Percentiles rank a stretch among this genome's conserved stretches.
These are phyloP conservation scores for Cercospora beticola DNA, from an alignment of 2,329 filamentous ascomycete species.

Conservation along the genomic window DNA sequence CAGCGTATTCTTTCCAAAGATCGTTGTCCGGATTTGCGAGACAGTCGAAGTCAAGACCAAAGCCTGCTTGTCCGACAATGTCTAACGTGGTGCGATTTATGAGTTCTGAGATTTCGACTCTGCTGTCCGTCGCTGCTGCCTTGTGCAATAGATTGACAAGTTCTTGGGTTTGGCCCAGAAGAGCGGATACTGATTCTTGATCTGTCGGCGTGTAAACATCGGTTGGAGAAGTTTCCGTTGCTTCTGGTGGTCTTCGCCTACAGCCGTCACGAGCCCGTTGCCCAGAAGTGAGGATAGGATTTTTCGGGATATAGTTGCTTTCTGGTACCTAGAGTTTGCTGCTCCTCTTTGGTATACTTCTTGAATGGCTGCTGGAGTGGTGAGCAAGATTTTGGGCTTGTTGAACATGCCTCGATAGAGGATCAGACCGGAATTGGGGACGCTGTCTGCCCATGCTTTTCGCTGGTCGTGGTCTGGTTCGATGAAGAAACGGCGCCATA, in stretches of 20 bases:
- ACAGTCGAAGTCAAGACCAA: slow-evolving; percentile 43
- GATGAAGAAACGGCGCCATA: not conserved
- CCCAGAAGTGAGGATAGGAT: slow-evolving; percentile 15
- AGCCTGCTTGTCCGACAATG: slow-evolving; percentile 45
- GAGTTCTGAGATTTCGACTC: not conserved
- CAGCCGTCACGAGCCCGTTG: slow-evolving; percentile 15
- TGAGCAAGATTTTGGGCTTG: slow-evolving; percentile 11
- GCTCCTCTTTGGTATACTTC: slow-evolving; percentile 7
- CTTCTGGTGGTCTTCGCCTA: slow-evolving; percentile 10
- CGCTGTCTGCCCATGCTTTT: not conserved
- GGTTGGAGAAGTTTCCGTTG: not conserved
- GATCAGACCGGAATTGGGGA: slow-evolving; percentile 17
- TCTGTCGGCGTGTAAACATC: not conserved
- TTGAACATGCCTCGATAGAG: slow-evolving; percentile 16
- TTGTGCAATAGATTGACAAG: not conserved
- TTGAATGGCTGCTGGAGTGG: slow-evolving; percentile 2
- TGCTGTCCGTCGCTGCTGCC: not conserved
- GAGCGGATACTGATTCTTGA: not conserved
- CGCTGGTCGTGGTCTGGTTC: not conserved
- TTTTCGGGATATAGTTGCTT: slow-evolving; percentile 3
- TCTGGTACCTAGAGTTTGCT: slow-evolving; percentile 4
- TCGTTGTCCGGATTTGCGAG: slow-evolving; percentile 21
- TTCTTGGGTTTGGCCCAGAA: not conserved
- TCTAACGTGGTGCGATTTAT: slow-evolving; percentile 39
- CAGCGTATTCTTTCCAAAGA: not conserved